Conservation (phyloP, 148 eudicot genomes). For the Heliosperma pusillum region DNA sequence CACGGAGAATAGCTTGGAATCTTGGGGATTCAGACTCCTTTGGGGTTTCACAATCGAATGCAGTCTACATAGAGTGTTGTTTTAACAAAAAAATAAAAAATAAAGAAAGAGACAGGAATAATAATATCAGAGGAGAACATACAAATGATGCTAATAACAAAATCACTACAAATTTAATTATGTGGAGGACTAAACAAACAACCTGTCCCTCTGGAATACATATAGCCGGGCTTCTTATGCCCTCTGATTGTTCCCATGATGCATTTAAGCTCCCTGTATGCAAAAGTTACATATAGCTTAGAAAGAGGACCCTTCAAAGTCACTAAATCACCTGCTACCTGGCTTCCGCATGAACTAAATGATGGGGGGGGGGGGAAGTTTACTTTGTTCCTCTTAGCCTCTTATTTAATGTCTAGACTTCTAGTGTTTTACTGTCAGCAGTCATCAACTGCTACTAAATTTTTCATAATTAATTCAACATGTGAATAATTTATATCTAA, state of each 20-base stretch:
- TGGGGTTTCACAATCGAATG: slow-evolving; percentile 90
- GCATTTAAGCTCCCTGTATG: slow-evolving; percentile 51
- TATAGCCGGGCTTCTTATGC: slow-evolving; percentile 53
- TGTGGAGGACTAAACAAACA: slow-evolving; percentile 6
- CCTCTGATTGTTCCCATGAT: slow-evolving; percentile 64
- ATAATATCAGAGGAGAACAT: slow-evolving; percentile 1
- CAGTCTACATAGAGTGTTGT: slow-evolving; percentile 43
- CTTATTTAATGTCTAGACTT: background rate
- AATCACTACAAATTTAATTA: background rate
- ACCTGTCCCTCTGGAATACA: slow-evolving; percentile 90
- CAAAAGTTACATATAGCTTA: background rate
- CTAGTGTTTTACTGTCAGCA: background rate
- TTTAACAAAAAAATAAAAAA: background rate
- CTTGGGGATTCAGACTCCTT: slow-evolving; percentile 99
- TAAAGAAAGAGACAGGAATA: background rate
- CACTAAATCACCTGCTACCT: background rate
- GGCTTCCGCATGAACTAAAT: background rate
- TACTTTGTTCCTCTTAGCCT: background rate
- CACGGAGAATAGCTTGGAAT: slow-evolving; percentile 94
- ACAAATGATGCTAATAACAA: background rate
- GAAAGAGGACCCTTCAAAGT: background rate
- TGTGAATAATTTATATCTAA: background rate
- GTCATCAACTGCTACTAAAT: background rate
- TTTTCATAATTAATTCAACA: background rate
- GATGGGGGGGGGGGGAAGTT: background rate